A percentile compares a stretch with the other conserved stretches of the same genome.
Evolutionary conservation across 371 early-diverging fungal genomes (phyloP).

Genomic region (Mortierella sp.): DNA sequence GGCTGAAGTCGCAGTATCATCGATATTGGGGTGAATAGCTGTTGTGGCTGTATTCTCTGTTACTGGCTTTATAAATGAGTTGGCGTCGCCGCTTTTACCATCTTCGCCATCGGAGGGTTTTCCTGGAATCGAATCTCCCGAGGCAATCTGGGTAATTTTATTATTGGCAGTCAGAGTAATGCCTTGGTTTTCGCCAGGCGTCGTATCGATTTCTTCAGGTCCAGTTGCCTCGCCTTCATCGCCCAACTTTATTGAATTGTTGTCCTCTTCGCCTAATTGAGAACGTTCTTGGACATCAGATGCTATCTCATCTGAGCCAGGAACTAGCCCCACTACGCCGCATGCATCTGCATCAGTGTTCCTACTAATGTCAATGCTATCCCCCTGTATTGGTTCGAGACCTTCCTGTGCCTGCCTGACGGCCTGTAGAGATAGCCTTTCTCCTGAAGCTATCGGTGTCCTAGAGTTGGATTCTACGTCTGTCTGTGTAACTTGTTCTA

Average conservation of each 20-base stretch:
- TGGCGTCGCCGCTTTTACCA: slow-evolving; percentile 8
- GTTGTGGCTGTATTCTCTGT: slow-evolving; percentile 1
- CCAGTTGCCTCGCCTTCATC: slow-evolving; percentile 18
- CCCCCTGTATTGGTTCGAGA: background rate
- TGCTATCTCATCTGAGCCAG: slow-evolving; percentile 34
- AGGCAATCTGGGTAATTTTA: background rate
- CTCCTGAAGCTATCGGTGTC: background rate
- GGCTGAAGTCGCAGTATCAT: background rate
- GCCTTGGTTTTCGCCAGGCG: background rate
- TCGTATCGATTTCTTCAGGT: background rate
- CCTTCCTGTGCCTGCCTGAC: background rate
- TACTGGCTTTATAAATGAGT: background rate
- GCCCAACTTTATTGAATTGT: background rate
- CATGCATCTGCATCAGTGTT: background rate
- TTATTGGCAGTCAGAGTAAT: background rate
- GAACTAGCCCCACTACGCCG: background rate
- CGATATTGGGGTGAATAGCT: background rate
- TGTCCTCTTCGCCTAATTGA: slow-evolving; percentile 16
- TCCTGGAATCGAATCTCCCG: background rate
- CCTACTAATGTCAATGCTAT: background rate
- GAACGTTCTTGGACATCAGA: slow-evolving; percentile 55
- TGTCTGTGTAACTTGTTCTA: background rate
- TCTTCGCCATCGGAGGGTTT: slow-evolving; percentile 10
- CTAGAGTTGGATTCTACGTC: background rate
- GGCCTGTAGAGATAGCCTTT: background rate